Evolutionary conservation across 116 monocot species (phyloP), one percentile per base, ranked within the genome.

Genomic region (Cymodocea nodosa): DNA sequence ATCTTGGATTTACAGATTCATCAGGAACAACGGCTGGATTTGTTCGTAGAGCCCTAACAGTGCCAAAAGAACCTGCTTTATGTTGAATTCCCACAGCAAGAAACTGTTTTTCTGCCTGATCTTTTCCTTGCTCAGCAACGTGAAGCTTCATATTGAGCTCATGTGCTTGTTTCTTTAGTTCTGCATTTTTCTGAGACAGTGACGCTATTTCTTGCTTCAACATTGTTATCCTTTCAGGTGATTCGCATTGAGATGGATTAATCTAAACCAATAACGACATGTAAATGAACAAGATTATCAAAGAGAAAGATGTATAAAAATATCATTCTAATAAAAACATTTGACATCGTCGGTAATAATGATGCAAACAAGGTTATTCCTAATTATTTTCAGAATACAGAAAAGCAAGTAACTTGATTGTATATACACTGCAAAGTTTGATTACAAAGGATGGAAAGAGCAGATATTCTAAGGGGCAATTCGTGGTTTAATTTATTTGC

Each of bases 41-140:
- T 73, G 85, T 91, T 73, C 85, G 79, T 17, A 90, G 56, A 67
- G 73, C 65, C 56, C 85, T 87, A 44, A 90, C 95, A 35, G 83
- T 82, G 34, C 87, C 95, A 60, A 90, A 87, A 69, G 87, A 75
- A 24, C 90, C 87, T 39, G 88, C 91, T 64, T 85, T 97, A 36
- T 74, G 76, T 22, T 68, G 77, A 17, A 24, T 13, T 74, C 80
- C 80, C 19, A 78, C 37, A 58, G 63, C 50, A n/a, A 82, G 59
- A 17, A 80, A 67, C 63, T 83, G 80, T 56, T 80, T 82, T 59
- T 81, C 80, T 62, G 71, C 79, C 65, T 82, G 84, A 67, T 83
- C 77, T 75, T 78, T 87, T 12, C 77, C 74, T 78, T 85, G 87
- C 35, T 85, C 85, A 59, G 81, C 84, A 35, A 78, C 61, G 56